These are phyloP conservation scores for Pythium aphanidermatum DNA, from an alignment of 352 stramenopile genomes.

Conservation along the genomic window DNA sequence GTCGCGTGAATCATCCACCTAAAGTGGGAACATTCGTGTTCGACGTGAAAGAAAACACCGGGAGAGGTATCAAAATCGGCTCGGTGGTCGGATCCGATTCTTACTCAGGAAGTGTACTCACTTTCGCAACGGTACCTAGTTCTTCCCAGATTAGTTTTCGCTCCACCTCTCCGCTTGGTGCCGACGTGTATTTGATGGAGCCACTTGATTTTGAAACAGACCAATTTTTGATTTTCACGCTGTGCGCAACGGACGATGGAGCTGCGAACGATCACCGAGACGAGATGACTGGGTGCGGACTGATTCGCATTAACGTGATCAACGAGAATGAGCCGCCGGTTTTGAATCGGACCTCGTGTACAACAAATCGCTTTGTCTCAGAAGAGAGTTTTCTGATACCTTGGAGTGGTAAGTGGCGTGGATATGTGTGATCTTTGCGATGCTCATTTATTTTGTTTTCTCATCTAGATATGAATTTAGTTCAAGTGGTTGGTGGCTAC, in stretches of 20 bases:
- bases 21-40: conserved; percentile 8
- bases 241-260: conserved; percentile 51
- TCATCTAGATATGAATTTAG: conserved; percentile 2
- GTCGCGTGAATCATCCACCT: conserved; percentile 16
- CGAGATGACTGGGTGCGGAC: conserved; percentile 41
- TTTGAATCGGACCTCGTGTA: conserved; percentile 9
- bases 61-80: conserved; percentile 26
- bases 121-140: conserved; percentile 32
- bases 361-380: background rate
- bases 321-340: conserved; percentile 39
- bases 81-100: conserved; percentile 26
- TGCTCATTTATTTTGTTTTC: background rate
- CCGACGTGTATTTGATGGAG: conserved; percentile 28
- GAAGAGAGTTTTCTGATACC: conserved; percentile 7
- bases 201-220: conserved; percentile 36
- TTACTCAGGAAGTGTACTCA: conserved; percentile 30
- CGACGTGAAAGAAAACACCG: conserved; percentile 9
- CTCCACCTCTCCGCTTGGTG: conserved; percentile 15
- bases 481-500: conserved; percentile 1
- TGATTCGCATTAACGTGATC: conserved; percentile 25
- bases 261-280: conserved; percentile 33
- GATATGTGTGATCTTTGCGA: background rate
- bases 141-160: conserved; percentile 23
- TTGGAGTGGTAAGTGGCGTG: conserved; percentile 4
- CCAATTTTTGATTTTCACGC: conserved; percentile 19